Conservation (phyloP, 73 alveolate species). For the Paramecium primaurelia region DNA sequence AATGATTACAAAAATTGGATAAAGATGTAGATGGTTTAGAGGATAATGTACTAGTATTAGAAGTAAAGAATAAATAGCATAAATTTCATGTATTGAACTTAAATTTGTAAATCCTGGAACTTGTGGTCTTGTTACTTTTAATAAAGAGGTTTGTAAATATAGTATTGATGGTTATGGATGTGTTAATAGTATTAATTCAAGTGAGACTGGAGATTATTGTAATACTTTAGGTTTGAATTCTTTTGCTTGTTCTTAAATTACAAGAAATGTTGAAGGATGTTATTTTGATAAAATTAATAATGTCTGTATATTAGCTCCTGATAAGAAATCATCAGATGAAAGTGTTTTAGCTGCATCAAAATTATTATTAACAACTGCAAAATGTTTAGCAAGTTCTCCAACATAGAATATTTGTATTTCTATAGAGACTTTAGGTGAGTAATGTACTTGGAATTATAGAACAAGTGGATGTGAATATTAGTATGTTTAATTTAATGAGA, state of each 20-base stretch:
- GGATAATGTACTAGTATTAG: background rate
- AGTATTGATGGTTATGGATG: background rate
- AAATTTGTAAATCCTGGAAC: background rate
- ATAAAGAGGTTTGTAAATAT: background rate
- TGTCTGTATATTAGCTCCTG: background rate
- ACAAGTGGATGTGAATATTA: background rate
- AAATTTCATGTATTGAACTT: background rate
- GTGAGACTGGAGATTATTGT: background rate
- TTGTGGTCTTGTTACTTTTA: background rate
- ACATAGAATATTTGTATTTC: background rate
- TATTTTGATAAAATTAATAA: background rate
- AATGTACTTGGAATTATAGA: background rate
- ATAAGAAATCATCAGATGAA: background rate
- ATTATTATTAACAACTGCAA: background rate
- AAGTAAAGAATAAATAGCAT: background rate
- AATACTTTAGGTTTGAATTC: background rate
- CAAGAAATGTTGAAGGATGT: background rate
- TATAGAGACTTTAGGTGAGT: background rate
- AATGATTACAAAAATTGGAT: background rate
- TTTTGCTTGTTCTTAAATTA: background rate
- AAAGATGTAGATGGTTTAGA: constrained; percentile 12
- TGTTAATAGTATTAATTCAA: background rate
- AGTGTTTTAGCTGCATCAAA: background rate
- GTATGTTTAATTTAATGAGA: background rate
- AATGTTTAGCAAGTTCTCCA: constrained; percentile 18